Percentiles rank a stretch among this genome's conserved stretches.
Evolutionary conservation across 768 basidiomycete genomes (phyloP).

Genomic region (Panus rudis): DNA sequence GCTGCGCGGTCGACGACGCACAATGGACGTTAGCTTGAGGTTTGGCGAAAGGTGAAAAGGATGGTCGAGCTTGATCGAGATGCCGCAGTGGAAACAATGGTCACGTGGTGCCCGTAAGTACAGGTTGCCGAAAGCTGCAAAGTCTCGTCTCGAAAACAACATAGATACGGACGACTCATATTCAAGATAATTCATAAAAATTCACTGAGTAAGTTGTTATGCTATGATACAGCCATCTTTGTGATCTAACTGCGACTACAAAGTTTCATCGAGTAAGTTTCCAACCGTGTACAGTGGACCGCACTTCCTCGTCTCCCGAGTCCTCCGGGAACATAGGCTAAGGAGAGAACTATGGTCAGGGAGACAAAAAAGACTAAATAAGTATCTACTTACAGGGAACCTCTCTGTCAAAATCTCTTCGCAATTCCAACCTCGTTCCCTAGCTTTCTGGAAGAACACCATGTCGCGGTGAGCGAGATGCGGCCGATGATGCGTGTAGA

Average conservation of each 20-base stretch:
- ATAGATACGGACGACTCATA: no score
- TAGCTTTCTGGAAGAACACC: constrained; percentile 68
- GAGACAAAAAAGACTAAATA: background rate
- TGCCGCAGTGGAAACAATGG: no score
- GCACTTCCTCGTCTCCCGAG: constrained; percentile 65
- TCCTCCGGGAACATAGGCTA: constrained; percentile 92
- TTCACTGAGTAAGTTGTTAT: background rate
- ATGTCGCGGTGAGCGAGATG: constrained; percentile 78
- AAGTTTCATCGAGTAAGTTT: constrained; percentile 33
- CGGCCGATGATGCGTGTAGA: constrained; percentile 86
- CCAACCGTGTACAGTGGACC: constrained; percentile 87
- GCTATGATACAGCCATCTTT: no score
- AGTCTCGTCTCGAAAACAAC: no score
- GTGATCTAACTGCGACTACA: no score
- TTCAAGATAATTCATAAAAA: background rate
- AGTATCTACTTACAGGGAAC: constrained; percentile 46
- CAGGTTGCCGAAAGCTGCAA: no score
- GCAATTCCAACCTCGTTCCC: constrained; percentile 60
- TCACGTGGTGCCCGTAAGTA: no score
- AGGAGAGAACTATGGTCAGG: background rate
- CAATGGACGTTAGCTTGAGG: no score
- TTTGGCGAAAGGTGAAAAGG: no score
- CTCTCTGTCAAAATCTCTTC: constrained; percentile 58
- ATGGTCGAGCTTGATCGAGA: no score
- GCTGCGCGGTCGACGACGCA: no score